Evolutionary conservation across 495 filamentous ascomycete genomes (phyloP), one percentile per base, ranked within the genome.

Genomic region (Usnea hakonensis): DNA sequence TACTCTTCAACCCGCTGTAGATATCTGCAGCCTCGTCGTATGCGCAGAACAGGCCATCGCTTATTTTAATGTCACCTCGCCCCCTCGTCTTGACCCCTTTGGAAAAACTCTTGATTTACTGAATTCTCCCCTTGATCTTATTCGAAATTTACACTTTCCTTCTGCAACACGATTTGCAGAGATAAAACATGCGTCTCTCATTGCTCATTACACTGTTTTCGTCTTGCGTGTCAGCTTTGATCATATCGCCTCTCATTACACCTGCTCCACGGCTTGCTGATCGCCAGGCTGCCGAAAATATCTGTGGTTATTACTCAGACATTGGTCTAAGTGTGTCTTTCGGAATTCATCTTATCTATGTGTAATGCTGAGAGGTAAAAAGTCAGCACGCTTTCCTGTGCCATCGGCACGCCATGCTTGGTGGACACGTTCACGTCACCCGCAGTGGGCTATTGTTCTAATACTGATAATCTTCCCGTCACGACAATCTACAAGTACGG

Each of bases 361-460:
- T 2, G 19, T 13, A 43, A 57, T 17, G 36, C 55, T 57, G 36
- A 57, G 36, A 57, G 35, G 54, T 30, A 9, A 1, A 57, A 57
- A 57, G 55, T 57, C 23, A 17, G 32, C 0, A 57, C 55, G n/a
- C 1, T 57, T 21, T 43, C 55, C 36, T 57, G 55, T 41, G 2
- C 37, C 37, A 32, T 57, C 13, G 55, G 37, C 26, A 57, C 55
- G 11, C 36, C 37, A 26, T 57, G 55, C 36, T 17, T 57, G 21
- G 55, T 57, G 4, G 55, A 36, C 10, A 57, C 55, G 5, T 2
- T 28, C 5, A 16, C 19, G 37, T 19, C 14, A 7, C 55, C 55
- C n/a, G 55, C 55, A 21, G 55, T 43, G 3, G 55, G 36, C 2
- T 57, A 57, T 19, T 57, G 55, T 43, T 38, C 54, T 38, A 13